Evolutionary conservation across 2,329 filamentous ascomycete species (phyloP).

Genomic region (Penicillium sp.): DNA sequence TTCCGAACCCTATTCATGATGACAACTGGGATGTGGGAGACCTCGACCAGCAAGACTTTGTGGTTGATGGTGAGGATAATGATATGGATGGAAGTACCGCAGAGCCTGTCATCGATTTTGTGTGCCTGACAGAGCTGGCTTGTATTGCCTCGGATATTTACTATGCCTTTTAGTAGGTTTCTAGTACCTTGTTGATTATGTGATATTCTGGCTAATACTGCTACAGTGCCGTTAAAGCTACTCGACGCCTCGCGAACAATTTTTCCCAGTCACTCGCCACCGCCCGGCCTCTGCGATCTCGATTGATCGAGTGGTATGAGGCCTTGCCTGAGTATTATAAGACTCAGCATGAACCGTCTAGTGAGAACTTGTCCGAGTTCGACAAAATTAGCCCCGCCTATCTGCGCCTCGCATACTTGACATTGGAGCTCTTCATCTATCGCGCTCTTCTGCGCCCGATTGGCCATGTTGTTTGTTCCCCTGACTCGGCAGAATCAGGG

Average conservation of each 20-base stretch:
- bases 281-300: no score
- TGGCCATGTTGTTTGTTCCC: not conserved
- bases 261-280: no score
- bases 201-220: no score
- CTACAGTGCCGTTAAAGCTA: no score
- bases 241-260: no score
- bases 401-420: slow-evolving; percentile 31
- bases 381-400: no score
- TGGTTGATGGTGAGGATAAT: slow-evolving; percentile 9
- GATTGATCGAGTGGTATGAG: no score
- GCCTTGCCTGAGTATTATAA: slow-evolving; percentile 26
- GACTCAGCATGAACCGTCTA: slow-evolving; percentile 29
- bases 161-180: no score
- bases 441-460: slow-evolving; percentile 24
- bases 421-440: slow-evolving; percentile 30
- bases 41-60: slow-evolving; percentile 26
- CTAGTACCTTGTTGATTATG: no score
- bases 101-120: no score
- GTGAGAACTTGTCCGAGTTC: no score
- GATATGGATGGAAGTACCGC: slow-evolving; percentile 15
- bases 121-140: slow-evolving; percentile 22
- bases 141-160: no score
- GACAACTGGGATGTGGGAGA: slow-evolving; percentile 34
- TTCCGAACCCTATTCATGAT: slow-evolving; percentile 31
- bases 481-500: not conserved